Evolutionary conservation across 176 grass and related monocot species (phyloP).

Genomic region (Oryza meyeriana): DNA sequence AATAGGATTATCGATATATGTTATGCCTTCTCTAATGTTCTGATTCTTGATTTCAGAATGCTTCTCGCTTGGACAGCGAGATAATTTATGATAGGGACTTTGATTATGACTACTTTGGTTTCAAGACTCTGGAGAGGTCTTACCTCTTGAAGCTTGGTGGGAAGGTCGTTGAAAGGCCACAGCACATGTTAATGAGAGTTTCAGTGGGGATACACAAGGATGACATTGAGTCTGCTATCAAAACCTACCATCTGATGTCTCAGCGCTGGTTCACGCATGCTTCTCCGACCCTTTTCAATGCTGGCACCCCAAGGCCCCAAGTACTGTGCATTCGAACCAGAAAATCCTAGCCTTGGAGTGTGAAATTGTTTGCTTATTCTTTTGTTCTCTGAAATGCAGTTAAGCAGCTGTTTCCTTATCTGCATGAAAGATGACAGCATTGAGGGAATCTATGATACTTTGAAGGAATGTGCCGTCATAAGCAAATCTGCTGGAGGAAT

Average conservation of each 20-base stretch:
- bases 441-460: constrained; percentile 94
- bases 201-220: constrained; percentile 96
- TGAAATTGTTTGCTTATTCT: constrained; percentile 14
- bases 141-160: constrained; percentile 79
- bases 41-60: constrained; percentile 58
- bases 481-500: constrained; percentile 98
- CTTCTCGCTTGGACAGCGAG: constrained; percentile 78
- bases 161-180: constrained; percentile 71
- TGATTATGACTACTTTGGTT: constrained; percentile 95
- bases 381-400: constrained; percentile 36
- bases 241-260: constrained; percentile 90
- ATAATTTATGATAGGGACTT: constrained; percentile 99
- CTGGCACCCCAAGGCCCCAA: constrained; percentile 87
- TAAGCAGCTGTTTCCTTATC: constrained; percentile 94
- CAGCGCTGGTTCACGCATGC: constrained; percentile 99
- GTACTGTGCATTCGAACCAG: constrained; percentile 19
- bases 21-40: neutral
- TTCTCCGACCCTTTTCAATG: constrained; percentile 87
- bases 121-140: constrained; percentile 94
- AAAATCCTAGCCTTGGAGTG: neutral
- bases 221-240: constrained; percentile 77
- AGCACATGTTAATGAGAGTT: constrained; percentile 98
- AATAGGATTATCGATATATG: neutral
- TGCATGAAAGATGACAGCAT: constrained; percentile 99
- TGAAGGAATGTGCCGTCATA: constrained; percentile 93